A percentile compares a stretch with the other conserved stretches of the same genome.
These are phyloP conservation scores for Mycothermus thermophilus DNA, from an alignment of 495 filamentous ascomycete species.

Conservation along the genomic window DNA sequence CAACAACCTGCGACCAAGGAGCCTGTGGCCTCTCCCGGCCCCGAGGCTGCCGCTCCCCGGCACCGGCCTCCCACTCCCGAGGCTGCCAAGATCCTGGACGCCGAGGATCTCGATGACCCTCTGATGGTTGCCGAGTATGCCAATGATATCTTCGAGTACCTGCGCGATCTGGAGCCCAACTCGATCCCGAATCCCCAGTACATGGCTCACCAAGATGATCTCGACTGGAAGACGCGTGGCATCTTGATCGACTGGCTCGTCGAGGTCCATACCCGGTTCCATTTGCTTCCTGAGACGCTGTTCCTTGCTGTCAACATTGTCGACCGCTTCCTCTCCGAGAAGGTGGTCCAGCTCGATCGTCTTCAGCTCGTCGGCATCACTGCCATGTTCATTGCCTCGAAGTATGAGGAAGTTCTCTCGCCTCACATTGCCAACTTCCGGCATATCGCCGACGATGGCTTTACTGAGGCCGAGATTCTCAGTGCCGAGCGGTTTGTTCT, in stretches of 20 bases:
- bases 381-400: slow-evolving; percentile 98
- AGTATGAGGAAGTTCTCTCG: slow-evolving; percentile 95
- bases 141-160: slow-evolving; percentile 92
- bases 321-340: slow-evolving; percentile 87
- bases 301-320: slow-evolving; percentile 97
- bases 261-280: slow-evolving; percentile 94
- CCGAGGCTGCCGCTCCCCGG: slow-evolving; percentile 1
- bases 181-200: slow-evolving; percentile 85
- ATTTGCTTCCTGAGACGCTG: slow-evolving; percentile 90
- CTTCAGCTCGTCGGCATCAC: slow-evolving; percentile 94
- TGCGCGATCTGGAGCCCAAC: slow-evolving; percentile 68
- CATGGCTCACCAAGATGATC: slow-evolving; percentile 81
- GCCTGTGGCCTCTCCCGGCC: slow-evolving; percentile 17
- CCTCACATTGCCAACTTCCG: slow-evolving; percentile 95
- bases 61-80: slow-evolving; percentile 30
- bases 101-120: slow-evolving; percentile 80
- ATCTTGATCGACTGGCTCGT: slow-evolving; percentile 98
- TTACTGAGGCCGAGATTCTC: slow-evolving; percentile 91
- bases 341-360: slow-evolving; percentile 87
- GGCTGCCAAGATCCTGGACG: slow-evolving; percentile 56
- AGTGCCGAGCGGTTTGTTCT: slow-evolving; percentile 91
- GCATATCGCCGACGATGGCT: slow-evolving; percentile 92
- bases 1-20: slow-evolving; percentile 24
- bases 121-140: slow-evolving; percentile 98
- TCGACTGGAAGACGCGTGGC: slow-evolving; percentile 97